Evolutionary conservation across 2,329 filamentous ascomycete genomes (phyloP), one percentile per base, ranked within the genome.

Genomic region (Fusarium mexicanum): DNA sequence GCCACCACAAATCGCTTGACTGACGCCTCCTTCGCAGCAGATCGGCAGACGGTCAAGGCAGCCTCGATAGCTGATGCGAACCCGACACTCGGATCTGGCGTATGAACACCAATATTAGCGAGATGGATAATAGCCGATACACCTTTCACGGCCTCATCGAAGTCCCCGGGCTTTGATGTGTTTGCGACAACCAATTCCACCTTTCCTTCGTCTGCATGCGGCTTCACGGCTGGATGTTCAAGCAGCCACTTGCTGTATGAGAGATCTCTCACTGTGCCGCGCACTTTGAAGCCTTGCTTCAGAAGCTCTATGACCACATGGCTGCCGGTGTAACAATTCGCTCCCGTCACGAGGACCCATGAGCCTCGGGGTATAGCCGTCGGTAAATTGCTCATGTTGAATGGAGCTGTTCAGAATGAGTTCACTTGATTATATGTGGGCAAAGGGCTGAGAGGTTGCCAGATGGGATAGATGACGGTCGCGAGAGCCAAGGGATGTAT

Each of bases 271-370:
- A 77, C 75, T 7, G 71, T 71, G 2, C 75, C 75, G 1, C 75
- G 75, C 5, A 77, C 75, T 9, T 77, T 76, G 46, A 69, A 77
- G 1, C 64, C 75, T 14, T 64, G 68, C 10, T 64, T 76, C 3
- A 77, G 50, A 2, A 77, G 44, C 26, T 77, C 75, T 6, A 69
- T 76, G 1, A 71, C 71, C 17, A 77, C 69, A 35, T 77, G 75
- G 31, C 75, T 69, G 3, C 73, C 75, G 0, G 68, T 77, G 50
- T 77, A 64, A 13, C 75, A 67, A 18, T 74, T 77, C 4, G 73
- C 75, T 57, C 61, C 75, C 3, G 71, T 76, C 7, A 77, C 75
- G 14, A 77, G 71, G 18, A 77, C 61, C 73, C 73, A 74, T 13
- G 75, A 77, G 4, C 71, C 73, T 22, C 58, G n/a, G 5, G 75